phyloP scores from a whole-genome alignment of 2,329 filamentous ascomycete species.

The Chaetomiaceae sp. region DNA sequence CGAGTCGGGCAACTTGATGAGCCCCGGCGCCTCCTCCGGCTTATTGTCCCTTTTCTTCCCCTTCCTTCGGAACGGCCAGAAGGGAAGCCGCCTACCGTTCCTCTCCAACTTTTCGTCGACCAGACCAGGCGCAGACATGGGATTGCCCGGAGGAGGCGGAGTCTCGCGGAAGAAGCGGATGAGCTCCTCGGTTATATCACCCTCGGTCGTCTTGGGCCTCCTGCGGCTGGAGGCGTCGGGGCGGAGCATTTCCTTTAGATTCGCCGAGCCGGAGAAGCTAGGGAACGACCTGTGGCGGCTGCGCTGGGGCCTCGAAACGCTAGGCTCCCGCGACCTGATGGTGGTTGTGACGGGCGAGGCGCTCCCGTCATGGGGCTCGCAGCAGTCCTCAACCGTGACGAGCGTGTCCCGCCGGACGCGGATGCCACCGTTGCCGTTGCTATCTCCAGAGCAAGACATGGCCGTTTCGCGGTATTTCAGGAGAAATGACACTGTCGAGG shows the following conservation, averaged over 20 bases:
- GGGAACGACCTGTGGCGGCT: slow-evolving; percentile 16
- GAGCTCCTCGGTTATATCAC: slow-evolving; percentile 31
- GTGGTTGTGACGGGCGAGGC: background rate
- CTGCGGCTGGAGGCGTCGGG: slow-evolving; percentile 17
- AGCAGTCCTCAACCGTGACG: slow-evolving; percentile 13
- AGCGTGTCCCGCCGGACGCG: slow-evolving; percentile 16
- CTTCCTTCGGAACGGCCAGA: slow-evolving; percentile 40
- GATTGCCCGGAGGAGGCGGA: slow-evolving; percentile 46
- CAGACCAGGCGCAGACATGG: slow-evolving; percentile 43
- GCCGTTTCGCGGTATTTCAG: background rate
- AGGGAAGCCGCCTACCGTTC: slow-evolving; percentile 29
- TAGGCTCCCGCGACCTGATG: background rate
- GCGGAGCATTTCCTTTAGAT: background rate
- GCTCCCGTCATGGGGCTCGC: background rate
- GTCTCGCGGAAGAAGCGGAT: slow-evolving; percentile 48
- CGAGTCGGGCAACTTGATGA: slow-evolving; percentile 48
- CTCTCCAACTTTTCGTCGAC: slow-evolving; percentile 28
- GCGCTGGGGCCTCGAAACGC: background rate
- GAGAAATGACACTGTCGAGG: too few species aligned
- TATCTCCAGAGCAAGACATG: background rate
- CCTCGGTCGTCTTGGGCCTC: slow-evolving; percentile 23
- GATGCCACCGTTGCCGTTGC: slow-evolving; percentile 1
- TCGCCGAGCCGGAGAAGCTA: slow-evolving; percentile 15
- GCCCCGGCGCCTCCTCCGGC: slow-evolving; percentile 21
- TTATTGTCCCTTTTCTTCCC: slow-evolving; percentile 17